Evolutionary conservation across 1,284 basidiomycete species (phyloP), one percentile per base, ranked within the genome.

Genomic region (Gomphus bonarii): DNA sequence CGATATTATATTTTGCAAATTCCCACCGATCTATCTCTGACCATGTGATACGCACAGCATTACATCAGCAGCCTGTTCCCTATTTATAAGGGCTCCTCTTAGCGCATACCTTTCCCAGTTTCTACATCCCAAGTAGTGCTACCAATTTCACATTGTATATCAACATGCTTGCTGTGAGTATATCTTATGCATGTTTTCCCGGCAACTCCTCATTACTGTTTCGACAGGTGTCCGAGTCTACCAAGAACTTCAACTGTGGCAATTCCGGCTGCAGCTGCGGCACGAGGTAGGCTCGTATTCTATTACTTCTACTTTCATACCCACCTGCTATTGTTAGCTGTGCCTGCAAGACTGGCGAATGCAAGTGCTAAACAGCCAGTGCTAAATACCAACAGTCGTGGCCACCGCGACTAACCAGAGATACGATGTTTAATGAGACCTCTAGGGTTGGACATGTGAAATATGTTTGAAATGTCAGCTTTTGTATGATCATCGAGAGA

Each of bases 261-360:
- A 67, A 63, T 66, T 84, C 81, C 66, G 78, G 80, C 57, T 84
- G 81, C 74, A 72, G 61, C 66, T 83, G 82, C 67, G 79, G 80
- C 62, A 68, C 68, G 8, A 65, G 36, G 79, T 81, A 76, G 70
- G 36, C 31, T 36, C 53, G 14, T n/a, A n/a, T n/a, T n/a, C n/a
- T n/a, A n/a, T n/a, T n/a, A n/a, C n/a, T n/a, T n/a, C n/a, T n/a
- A n/a, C n/a, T 31, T 53, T 54, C 42, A 58, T 61, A 9, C 33
- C 38, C 59, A 62, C 14, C 60, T 46, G 42, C 46, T 52, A 28
- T 44, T 40, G 20, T 16, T 60, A 82, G 80, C 59, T 84, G 80
- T 70, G 59, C 61, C 48, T 82, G 80, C 76, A 76, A 78, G 72
- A 65, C 76, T 54, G 75, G 74, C 58, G 75, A 78, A 63, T 82